These are phyloP conservation scores for Linum trigynum DNA, from an alignment of 345 rosid genomes.

Conservation along the genomic window DNA sequence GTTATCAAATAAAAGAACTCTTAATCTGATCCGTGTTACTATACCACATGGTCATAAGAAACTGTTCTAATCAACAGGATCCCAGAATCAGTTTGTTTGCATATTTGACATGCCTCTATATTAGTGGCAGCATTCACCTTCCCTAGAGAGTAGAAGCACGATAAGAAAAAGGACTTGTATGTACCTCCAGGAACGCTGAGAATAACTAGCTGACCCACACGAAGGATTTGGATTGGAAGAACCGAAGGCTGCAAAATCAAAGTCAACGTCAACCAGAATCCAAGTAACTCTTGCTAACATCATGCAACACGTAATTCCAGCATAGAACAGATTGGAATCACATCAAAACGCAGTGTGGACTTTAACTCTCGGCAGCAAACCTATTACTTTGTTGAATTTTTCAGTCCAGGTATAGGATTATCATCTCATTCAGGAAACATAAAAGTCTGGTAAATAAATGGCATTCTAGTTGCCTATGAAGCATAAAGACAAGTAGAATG, in stretches of 20 bases:
- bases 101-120: neutral
- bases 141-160: neutral
- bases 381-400: too few relatives aligned
- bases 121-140: neutral
- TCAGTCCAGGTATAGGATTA: neutral
- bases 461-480: neutral
- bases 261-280: conserved; percentile 9
- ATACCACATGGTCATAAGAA: neutral
- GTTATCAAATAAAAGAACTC: too few relatives aligned
- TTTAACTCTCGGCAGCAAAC: too few relatives aligned
- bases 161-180: conserved; percentile 1
- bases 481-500: neutral
- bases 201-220: conserved; percentile 84
- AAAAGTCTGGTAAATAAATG: too few relatives aligned
- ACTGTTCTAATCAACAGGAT: neutral
- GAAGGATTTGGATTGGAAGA: conserved; percentile 85
- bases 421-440: too few relatives aligned
- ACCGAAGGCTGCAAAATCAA: conserved; percentile 72
- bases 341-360: too few relatives aligned
- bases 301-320: neutral
- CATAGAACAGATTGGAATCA: neutral
- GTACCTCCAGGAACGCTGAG: conserved; percentile 95
- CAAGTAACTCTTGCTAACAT: neutral
- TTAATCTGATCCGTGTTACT: too few relatives aligned
- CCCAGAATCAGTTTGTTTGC: neutral